These are phyloP conservation scores for Arabis alpina DNA, from an alignment of 345 rosid genomes.

Conservation along the genomic window DNA sequence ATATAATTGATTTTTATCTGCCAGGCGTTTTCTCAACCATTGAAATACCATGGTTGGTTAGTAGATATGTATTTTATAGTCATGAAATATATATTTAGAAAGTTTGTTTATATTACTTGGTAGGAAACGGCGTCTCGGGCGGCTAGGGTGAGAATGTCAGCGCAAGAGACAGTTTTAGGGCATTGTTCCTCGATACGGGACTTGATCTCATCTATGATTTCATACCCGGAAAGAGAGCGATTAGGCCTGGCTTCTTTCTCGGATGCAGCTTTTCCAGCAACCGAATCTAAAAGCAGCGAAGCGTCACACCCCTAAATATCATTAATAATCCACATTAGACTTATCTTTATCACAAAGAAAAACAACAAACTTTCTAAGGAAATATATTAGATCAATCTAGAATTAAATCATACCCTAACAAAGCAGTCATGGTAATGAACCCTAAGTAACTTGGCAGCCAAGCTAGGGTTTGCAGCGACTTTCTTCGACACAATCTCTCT, in stretches of 20 bases:
- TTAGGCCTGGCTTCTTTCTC: slow-evolving; percentile 70
- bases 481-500: slow-evolving; percentile 40
- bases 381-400: not conserved
- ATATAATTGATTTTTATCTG: too few relatives aligned
- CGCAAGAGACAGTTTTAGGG: slow-evolving; percentile 58
- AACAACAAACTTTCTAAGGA: not conserved
- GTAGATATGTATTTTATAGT: not conserved
- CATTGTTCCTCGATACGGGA: slow-evolving; percentile 50
- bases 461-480: slow-evolving; percentile 40
- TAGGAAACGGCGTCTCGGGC: slow-evolving; percentile 67
- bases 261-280: slow-evolving; percentile 25
- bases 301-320: slow-evolving; percentile 64
- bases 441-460: slow-evolving; percentile 57
- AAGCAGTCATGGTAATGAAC: slow-evolving; percentile 73
- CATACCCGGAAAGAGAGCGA: slow-evolving; percentile 51
- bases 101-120: slow-evolving; percentile 42
- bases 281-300: slow-evolving; percentile 55
- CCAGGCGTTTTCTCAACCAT: too few relatives aligned
- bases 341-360: not conserved
- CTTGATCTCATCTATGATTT: slow-evolving; percentile 66
- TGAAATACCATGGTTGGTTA: not conserved
- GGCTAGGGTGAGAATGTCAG: slow-evolving; percentile 63
- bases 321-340: slow-evolving; percentile 10
- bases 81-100: not conserved
- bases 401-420: slow-evolving; percentile 52